phyloP scores from a whole-genome alignment of 345 rosid genomes.

The Durio zibethinus region DNA sequence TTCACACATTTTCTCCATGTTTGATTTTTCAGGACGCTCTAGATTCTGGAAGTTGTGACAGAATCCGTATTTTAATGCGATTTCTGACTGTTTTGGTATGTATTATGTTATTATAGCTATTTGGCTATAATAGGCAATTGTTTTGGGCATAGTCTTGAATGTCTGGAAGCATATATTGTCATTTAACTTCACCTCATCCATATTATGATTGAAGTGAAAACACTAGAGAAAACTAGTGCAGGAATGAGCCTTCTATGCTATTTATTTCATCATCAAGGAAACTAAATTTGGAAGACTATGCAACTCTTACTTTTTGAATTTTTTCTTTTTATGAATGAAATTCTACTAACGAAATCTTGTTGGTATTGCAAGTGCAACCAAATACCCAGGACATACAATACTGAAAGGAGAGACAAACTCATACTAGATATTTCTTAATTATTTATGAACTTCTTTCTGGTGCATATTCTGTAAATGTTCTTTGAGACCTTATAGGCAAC shows the following conservation, averaged over 20 bases:
- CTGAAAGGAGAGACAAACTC: not conserved
- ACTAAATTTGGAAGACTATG: not conserved
- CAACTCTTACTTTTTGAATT: not conserved
- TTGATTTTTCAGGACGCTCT: slow-evolving; percentile 64
- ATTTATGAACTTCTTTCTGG: not conserved
- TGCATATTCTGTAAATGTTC: not conserved
- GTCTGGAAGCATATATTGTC: not conserved
- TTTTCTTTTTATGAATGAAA: not conserved
- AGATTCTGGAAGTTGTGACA: slow-evolving; percentile 63
- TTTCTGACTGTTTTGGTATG: slow-evolving; percentile 81
- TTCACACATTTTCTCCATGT: slow-evolving; percentile 12
- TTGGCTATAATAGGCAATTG: not conserved
- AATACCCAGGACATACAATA: not conserved
- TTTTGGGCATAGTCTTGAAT: not conserved
- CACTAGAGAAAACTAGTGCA: not conserved
- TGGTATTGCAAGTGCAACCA: not conserved
- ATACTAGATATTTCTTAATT: not conserved
- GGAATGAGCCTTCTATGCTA: not conserved
- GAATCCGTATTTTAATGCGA: slow-evolving; percentile 80
- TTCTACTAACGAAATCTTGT: not conserved
- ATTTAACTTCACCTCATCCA: not conserved
- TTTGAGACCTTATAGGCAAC: not conserved
- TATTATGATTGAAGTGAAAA: slow-evolving; percentile 1
- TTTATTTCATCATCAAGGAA: not conserved
- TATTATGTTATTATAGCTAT: slow-evolving; percentile 10